Evolutionary conservation across 192 early-diverging fungal genomes (phyloP).

Genomic region (Podila epicladia): DNA sequence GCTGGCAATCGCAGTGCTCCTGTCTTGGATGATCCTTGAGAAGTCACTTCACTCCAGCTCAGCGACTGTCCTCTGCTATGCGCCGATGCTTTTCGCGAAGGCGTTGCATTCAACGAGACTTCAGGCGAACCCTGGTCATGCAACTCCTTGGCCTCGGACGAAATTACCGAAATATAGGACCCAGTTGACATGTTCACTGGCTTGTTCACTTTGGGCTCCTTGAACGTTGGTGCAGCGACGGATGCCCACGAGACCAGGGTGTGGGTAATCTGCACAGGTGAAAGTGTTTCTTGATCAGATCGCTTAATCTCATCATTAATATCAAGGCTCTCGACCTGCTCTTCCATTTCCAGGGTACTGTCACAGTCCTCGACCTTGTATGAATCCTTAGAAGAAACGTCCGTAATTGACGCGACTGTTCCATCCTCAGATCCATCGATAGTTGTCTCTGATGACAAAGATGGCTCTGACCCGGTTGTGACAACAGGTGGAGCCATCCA

Average conservation of each 20-base stretch:
- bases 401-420: not conserved
- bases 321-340: conserved; percentile 8
- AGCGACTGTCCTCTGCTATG: not conserved
- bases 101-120: not conserved
- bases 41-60: not conserved
- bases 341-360: conserved; percentile 3
- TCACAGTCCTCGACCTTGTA: not conserved
- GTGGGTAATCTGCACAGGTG: not conserved
- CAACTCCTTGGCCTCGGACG: too few species aligned
- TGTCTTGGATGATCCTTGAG: not conserved
- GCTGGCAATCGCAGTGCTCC: not conserved
- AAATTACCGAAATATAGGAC: not conserved
- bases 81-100: not conserved
- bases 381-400: not conserved
- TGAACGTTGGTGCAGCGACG: not conserved
- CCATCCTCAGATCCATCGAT: not conserved
- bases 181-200: too few species aligned
- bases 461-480: not conserved
- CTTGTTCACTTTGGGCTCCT: not conserved
- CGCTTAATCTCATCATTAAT: not conserved
- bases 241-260: not conserved
- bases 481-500: conserved; percentile 33
- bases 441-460: not conserved
- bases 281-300: not conserved
- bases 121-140: not conserved